These are phyloP conservation scores for Penicillium desertorum DNA, from an alignment of 495 filamentous ascomycete species.

Conservation along the genomic window DNA sequence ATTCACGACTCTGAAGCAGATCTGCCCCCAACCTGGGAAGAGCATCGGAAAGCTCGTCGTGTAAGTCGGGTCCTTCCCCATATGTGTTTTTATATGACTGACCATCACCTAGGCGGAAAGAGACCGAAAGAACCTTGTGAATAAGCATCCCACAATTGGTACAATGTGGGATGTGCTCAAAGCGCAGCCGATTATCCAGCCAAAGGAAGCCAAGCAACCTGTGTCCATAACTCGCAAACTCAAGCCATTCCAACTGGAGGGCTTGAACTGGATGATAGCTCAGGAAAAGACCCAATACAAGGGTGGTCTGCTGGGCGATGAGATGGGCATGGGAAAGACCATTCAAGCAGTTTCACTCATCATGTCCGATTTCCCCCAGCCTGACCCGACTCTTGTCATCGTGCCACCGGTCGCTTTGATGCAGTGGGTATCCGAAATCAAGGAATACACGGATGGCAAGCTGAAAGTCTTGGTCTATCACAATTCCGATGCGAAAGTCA, in stretches of 20 bases:
- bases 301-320: constrained; percentile 88
- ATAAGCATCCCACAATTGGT: constrained; percentile 69
- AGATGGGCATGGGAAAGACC: constrained; percentile 98
- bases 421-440: constrained; percentile 95
- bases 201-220: constrained; percentile 71
- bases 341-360: constrained; percentile 96
- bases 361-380: constrained; percentile 92
- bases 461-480: constrained; percentile 89
- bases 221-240: constrained; percentile 72
- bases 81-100: constrained; percentile 1
- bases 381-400: constrained; percentile 78
- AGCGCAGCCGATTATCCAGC: constrained; percentile 61
- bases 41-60: constrained; percentile 26
- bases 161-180: constrained; percentile 83
- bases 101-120: constrained; percentile 32
- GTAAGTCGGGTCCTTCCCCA: constrained; percentile 28
- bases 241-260: constrained; percentile 91
- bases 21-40: constrained; percentile 16
- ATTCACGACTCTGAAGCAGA: constrained; percentile 13
- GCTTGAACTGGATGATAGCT: constrained; percentile 86
- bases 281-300: constrained; percentile 84
- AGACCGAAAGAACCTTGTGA: constrained; percentile 66
- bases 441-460: constrained; percentile 84
- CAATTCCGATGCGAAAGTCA: constrained; percentile 78
- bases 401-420: constrained; percentile 94